Evolutionary conservation across 257 asterid species (phyloP).

Genomic region (Fraxinus quadrangulata): DNA sequence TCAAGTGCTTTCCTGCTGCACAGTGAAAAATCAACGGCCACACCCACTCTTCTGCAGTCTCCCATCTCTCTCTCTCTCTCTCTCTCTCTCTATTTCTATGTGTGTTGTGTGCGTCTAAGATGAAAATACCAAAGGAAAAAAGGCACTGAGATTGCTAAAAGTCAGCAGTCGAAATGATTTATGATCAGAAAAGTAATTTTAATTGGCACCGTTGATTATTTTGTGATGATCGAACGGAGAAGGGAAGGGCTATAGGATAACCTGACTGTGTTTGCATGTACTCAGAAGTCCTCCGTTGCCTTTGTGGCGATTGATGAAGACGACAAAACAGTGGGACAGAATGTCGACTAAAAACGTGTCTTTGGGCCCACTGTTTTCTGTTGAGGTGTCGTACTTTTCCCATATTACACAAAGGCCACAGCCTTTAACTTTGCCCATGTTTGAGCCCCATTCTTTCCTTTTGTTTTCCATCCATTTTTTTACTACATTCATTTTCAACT

Average conservation of each 20-base stretch:
- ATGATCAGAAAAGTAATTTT: neutral
- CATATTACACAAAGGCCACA: neutral
- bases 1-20: constrained; percentile 74
- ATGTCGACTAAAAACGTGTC: neutral
- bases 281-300: no score
- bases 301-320: neutral
- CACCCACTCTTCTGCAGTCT: constrained; percentile 66
- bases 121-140: neutral
- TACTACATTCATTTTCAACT: no score
- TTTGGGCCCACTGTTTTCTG: neutral
- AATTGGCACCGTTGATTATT: neutral
- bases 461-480: no score
- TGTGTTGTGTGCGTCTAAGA: neutral
- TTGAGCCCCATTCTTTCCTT: no score
- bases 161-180: neutral
- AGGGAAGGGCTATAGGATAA: neutral
- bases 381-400: neutral
- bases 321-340: neutral
- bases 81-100: neutral
- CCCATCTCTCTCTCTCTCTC: constrained; percentile 43
- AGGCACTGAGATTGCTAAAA: neutral
- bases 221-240: neutral
- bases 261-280: neutral
- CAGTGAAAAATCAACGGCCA: constrained; percentile 82
- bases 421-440: neutral